phyloP scores from a whole-genome alignment of 208 protist species.

The Acanthamoeba culbertsoni region DNA sequence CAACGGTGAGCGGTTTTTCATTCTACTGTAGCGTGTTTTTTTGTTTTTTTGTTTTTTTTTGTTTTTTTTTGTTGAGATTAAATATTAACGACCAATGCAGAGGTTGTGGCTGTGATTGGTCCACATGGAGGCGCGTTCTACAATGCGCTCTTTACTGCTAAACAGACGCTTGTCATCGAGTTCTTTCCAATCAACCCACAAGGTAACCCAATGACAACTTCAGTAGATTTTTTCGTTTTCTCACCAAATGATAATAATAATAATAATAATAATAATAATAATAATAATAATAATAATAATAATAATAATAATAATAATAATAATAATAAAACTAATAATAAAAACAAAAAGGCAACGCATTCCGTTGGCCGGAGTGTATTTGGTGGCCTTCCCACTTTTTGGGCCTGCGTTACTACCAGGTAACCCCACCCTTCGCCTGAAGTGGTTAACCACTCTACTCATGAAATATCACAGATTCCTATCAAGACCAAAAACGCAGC shows the following conservation, averaged over 20 bases:
- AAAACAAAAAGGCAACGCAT: background rate
- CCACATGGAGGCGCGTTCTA: slow-evolving; percentile 40
- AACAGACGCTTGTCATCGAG: background rate
- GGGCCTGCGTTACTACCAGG: slow-evolving; percentile 5
- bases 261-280: too few species aligned
- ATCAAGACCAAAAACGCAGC: background rate
- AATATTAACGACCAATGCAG: too few species aligned
- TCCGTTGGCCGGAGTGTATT: background rate
- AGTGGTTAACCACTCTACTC: background rate
- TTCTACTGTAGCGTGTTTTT: too few species aligned
- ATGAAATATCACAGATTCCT: background rate
- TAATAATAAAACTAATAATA: too few species aligned
- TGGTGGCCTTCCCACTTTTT: slow-evolving; percentile 14
- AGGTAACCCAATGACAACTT: background rate
- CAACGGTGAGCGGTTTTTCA: background rate
- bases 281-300: too few species aligned
- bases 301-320: too few species aligned
- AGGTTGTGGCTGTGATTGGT: background rate
- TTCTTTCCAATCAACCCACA: background rate
- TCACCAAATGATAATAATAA: too few species aligned
- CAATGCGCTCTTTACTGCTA: background rate
- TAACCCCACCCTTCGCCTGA: background rate
- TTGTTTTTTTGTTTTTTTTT: background rate
- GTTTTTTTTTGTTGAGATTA: too few species aligned
- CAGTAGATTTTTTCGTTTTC: background rate